Percentiles rank a stretch among this genome's conserved stretches.
Evolutionary conservation across 192 early-diverging fungal genomes (phyloP).

Genomic region (Backusella tarrabulga): DNA sequence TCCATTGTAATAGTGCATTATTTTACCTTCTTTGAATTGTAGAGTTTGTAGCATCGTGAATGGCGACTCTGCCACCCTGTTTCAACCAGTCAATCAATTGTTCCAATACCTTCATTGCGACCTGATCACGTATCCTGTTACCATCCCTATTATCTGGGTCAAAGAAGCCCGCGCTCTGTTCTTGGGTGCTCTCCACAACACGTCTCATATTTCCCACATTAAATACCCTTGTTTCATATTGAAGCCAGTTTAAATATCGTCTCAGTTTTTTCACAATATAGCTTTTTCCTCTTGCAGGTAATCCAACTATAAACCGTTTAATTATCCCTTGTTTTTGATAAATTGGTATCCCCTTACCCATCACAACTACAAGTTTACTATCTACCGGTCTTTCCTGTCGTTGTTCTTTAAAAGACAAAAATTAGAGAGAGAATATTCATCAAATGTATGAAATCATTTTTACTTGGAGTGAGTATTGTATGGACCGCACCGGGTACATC

Average conservation of each 20-base stretch:
- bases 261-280: conserved; percentile 95
- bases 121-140: conserved; percentile 73
- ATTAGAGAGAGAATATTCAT: background rate
- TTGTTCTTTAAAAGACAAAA: conserved; percentile 24
- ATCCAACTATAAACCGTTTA: conserved; percentile 60
- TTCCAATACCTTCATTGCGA: conserved; percentile 90
- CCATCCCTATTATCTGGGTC: conserved; percentile 85
- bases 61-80: conserved; percentile 83
- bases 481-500: conserved; percentile 52
- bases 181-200: conserved; percentile 45
- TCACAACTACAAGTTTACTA: conserved; percentile 88
- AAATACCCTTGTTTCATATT: conserved; percentile 82
- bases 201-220: conserved; percentile 96
- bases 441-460: background rate
- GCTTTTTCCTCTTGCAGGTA: conserved; percentile 94
- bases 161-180: conserved; percentile 86
- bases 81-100: conserved; percentile 91
- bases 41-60: conserved; percentile 97
- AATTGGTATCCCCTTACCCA: conserved; percentile 54
- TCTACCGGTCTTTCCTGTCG: conserved; percentile 69
- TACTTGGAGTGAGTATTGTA: conserved; percentile 46
- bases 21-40: conserved; percentile 72
- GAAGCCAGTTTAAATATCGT: conserved; percentile 83
- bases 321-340: background rate
- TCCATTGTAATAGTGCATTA: too few relatives aligned